Percentiles rank a stretch among this genome's conserved stretches.
Conservation (phyloP, 139 green algal species). For the Picochlorum sp. region DNA sequence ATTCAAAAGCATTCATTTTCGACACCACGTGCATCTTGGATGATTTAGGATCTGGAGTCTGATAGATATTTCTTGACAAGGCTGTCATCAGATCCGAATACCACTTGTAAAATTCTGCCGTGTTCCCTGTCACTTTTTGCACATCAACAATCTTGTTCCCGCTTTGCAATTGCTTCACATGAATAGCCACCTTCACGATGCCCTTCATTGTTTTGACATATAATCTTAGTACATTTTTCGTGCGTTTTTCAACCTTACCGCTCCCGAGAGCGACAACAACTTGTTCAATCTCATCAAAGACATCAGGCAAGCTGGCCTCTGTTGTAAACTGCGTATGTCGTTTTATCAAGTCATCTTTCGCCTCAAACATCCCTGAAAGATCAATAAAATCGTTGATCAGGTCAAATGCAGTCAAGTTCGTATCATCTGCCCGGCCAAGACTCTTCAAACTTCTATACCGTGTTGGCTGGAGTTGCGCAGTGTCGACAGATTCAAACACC, state of each 20-base stretch:
- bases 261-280: slow-evolving; percentile 17
- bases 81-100: slow-evolving; percentile 26
- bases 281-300: slow-evolving; percentile 25
- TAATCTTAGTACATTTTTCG: slow-evolving; percentile 23
- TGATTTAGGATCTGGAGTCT: not conserved
- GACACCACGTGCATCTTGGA: not conserved
- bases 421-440: not conserved
- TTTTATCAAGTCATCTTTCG: slow-evolving; percentile 25
- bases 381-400: slow-evolving; percentile 40
- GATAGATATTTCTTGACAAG: not conserved
- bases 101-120: slow-evolving; percentile 39
- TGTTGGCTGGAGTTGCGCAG: not conserved
- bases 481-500: not conserved
- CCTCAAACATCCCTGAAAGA: slow-evolving; percentile 42
- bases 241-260: slow-evolving; percentile 16
- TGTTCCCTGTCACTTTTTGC: slow-evolving; percentile 26
- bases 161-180: slow-evolving; percentile 27
- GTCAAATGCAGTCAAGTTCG: slow-evolving; percentile 41
- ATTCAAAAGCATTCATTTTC: slow-evolving; percentile 21
- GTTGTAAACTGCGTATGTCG: slow-evolving; percentile 39
- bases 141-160: slow-evolving; percentile 33
- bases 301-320: not conserved
- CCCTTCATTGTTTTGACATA: slow-evolving; percentile 16
- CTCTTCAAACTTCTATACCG: not conserved
- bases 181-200: slow-evolving; percentile 15